Evolutionary conservation across 768 basidiomycete species (phyloP).

Genomic region (Lentinula aciculospora): DNA sequence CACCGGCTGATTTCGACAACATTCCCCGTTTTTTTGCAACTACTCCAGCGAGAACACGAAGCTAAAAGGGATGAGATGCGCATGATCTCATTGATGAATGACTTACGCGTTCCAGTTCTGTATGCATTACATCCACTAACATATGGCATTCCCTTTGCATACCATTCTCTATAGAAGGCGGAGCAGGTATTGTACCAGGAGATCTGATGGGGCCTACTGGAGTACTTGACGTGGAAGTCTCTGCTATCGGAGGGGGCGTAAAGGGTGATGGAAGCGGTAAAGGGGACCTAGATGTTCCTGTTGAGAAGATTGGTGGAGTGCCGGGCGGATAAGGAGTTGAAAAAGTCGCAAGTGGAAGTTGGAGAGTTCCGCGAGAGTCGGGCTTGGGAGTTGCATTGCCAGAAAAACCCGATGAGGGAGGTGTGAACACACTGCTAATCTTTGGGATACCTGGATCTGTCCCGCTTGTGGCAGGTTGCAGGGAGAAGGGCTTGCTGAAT

Average conservation of each 20-base stretch:
- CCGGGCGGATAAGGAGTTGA: not conserved
- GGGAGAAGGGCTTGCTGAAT: conserved; percentile 4
- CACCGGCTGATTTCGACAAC: conserved; percentile 27
- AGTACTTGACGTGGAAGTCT: not conserved
- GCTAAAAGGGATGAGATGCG: conserved; percentile 25
- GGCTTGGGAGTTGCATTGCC: not conserved
- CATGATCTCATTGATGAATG: not conserved
- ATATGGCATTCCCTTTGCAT: conserved; percentile 62
- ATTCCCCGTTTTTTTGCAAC: conserved; percentile 29
- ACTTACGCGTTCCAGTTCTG: conserved; percentile 59
- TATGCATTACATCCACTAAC: conserved; percentile 39
- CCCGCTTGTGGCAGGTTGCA: not conserved
- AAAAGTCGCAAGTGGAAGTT: not conserved
- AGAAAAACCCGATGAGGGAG: not conserved
- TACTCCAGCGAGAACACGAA: conserved; percentile 33
- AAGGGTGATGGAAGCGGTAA: conserved; percentile 10
- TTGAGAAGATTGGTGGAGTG: not conserved
- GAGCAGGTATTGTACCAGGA: not conserved
- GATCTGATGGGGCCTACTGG: conserved; percentile 6
- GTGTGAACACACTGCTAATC: not conserved
- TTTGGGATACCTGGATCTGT: not conserved
- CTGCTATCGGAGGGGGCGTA: not conserved
- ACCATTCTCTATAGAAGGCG: conserved; percentile 42
- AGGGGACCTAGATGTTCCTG: not conserved
- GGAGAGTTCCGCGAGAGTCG: not conserved